Evolutionary conservation across 2,329 filamentous ascomycete genomes (phyloP).

Genomic region (Rhynchosporium agropyri): DNA sequence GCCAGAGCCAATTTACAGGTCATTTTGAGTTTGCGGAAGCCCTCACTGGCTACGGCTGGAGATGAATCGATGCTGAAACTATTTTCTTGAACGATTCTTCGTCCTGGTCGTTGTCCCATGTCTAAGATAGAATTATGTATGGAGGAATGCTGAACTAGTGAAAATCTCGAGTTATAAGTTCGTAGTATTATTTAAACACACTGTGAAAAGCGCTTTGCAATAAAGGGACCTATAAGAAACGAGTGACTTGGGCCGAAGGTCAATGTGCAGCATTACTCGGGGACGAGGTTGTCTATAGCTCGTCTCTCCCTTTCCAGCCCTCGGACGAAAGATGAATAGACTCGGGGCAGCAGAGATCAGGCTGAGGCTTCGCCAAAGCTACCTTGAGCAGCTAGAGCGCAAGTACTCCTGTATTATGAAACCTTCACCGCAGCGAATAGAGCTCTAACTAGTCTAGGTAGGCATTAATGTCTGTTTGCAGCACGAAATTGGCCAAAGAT

Average conservation of each 20-base stretch:
- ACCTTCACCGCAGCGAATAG: neutral
- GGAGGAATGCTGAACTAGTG: neutral
- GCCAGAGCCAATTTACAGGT: neutral
- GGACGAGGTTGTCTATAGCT: neutral
- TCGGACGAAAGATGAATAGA: neutral
- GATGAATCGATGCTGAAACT: neutral
- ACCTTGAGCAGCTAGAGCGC: too few species aligned
- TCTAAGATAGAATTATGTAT: slow-evolving; percentile 2
- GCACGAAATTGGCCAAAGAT: too few species aligned
- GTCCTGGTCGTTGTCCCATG: slow-evolving; percentile 9
- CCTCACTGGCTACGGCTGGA: neutral
- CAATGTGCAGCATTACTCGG: neutral
- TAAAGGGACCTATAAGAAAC: neutral
- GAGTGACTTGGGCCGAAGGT: neutral
- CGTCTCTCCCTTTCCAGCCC: neutral
- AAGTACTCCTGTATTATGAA: too few species aligned
- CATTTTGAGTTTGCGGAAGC: slow-evolving; percentile 3
- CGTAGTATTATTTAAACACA: neutral
- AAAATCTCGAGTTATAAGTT: slow-evolving; percentile 9
- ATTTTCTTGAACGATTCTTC: slow-evolving; percentile 2
- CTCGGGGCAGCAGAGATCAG: neutral
- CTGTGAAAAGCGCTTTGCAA: neutral
- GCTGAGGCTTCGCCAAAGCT: neutral
- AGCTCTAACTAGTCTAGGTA: too few species aligned
- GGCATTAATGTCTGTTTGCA: too few species aligned